Evolutionary conservation across 108 stramenopile species (phyloP).

Genomic region (Seminavis robusta): DNA sequence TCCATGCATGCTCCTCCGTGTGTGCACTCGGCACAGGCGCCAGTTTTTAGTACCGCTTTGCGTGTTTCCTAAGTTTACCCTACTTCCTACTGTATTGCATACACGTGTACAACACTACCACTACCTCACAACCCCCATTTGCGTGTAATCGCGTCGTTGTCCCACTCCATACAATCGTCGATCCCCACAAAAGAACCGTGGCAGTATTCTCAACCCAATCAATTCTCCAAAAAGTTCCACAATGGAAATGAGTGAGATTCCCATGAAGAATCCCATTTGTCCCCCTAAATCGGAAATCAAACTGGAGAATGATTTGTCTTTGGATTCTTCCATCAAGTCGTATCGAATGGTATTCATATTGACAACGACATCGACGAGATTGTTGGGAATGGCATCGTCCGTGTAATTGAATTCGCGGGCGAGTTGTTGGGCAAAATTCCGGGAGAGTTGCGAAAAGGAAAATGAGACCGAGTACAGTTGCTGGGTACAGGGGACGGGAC

Average conservation of each 20-base stretch:
- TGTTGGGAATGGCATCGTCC: neutral
- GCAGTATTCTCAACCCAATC: neutral
- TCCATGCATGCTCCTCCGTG: too few relatives aligned
- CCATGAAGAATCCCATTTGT: neutral
- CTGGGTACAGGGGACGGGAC: too few relatives aligned
- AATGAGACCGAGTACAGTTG: too few relatives aligned
- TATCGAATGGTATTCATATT: neutral
- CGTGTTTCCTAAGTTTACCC: too few relatives aligned
- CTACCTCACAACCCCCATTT: too few relatives aligned
- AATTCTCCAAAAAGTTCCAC: neutral
- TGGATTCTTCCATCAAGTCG: neutral
- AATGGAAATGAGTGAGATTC: neutral
- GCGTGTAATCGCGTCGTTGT: neutral
- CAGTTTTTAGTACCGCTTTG: too few relatives aligned
- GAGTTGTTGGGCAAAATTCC: neutral
- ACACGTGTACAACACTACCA: too few relatives aligned
- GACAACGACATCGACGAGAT: neutral
- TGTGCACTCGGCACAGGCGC: too few relatives aligned
- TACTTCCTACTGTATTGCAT: too few relatives aligned
- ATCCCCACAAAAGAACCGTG: neutral
- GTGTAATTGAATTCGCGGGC: neutral
- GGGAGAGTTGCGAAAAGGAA: neutral
- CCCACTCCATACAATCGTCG: neutral
- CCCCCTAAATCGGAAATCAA: neutral
- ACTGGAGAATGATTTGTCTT: too few relatives aligned